These are phyloP conservation scores for Neurospora sp. DNA, from an alignment of 495 filamentous ascomycete genomes.

Conservation along the genomic window DNA sequence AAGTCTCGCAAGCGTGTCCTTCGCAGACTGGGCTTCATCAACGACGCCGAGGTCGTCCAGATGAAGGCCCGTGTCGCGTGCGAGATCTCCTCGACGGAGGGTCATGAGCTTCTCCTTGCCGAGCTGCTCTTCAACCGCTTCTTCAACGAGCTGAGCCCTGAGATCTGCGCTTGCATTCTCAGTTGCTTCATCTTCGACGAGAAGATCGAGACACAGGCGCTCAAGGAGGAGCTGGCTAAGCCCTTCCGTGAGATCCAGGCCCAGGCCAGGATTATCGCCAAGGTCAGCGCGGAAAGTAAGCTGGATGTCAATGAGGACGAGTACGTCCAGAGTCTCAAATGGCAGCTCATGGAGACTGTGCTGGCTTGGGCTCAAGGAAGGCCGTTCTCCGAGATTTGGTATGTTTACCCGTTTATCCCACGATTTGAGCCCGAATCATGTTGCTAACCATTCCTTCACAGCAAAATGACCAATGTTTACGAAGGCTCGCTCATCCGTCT, in stretches of 20 bases:
- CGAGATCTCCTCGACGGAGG: conserved; percentile 85
- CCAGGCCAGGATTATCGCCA: conserved; percentile 77
- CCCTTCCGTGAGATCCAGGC: conserved; percentile 75
- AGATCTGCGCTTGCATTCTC: conserved; percentile 72
- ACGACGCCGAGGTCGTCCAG: conserved; percentile 86
- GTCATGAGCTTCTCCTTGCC: conserved; percentile 74
- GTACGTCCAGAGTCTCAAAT: conserved; percentile 78
- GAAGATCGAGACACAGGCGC: conserved; percentile 61
- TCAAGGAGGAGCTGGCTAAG: conserved; percentile 77
- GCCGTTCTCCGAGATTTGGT: conserved; percentile 93
- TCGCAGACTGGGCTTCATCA: conserved; percentile 88
- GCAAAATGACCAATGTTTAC: conserved; percentile 97
- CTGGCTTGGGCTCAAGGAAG: conserved; percentile 88
- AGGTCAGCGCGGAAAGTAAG: conserved; percentile 89
- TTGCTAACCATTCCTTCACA: conserved; percentile 19
- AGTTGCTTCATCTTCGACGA: conserved; percentile 97
- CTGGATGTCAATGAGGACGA: conserved; percentile 84
- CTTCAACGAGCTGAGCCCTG: conserved; percentile 89
- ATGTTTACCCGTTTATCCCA: conserved; percentile 24
- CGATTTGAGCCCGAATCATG: not conserved
- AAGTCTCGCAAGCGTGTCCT: conserved; percentile 95
- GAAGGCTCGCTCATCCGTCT: conserved; percentile 92
- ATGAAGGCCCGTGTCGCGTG: conserved; percentile 94
- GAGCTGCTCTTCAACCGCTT: conserved; percentile 94
- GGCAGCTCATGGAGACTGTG: conserved; percentile 92